A percentile compares a stretch with the other conserved stretches of the same genome.
These are phyloP conservation scores for Aphanocladium album DNA, from an alignment of 2,329 filamentous ascomycete genomes.

Conservation along the genomic window DNA sequence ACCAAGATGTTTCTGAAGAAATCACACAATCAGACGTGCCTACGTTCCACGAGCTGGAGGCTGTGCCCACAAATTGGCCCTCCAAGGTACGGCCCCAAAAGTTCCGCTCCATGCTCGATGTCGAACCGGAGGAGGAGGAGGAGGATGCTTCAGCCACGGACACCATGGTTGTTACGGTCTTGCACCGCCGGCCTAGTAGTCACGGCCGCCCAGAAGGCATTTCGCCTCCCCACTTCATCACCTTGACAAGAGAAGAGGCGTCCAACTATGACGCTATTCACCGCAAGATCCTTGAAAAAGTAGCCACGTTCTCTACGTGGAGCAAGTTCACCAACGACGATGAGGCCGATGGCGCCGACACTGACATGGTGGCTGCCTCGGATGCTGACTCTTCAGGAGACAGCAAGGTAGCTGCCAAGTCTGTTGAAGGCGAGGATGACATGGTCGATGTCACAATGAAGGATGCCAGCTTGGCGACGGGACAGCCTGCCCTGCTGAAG, in stretches of 20 bases:
- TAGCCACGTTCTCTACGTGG: constrained; percentile 71
- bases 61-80: constrained; percentile 72
- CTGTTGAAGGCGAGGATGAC: constrained; percentile 82
- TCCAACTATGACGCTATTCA: constrained; percentile 64
- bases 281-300: constrained; percentile 71
- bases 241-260: constrained; percentile 68
- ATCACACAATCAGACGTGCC: constrained; percentile 63
- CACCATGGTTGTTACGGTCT: constrained; percentile 63
- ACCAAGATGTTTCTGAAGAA: constrained; percentile 61
- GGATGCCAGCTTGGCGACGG: constrained; percentile 37
- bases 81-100: constrained; percentile 43
- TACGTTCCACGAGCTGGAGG: constrained; percentile 72
- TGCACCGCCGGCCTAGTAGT: constrained; percentile 49
- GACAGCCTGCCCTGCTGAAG: constrained; percentile 32
- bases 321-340: constrained; percentile 50
- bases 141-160: constrained; percentile 61
- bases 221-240: constrained; percentile 63
- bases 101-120: constrained; percentile 47
- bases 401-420: constrained; percentile 67
- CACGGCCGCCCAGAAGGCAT: constrained; percentile 27
- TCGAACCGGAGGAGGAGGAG: constrained; percentile 41
- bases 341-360: constrained; percentile 56
- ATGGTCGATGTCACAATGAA: constrained; percentile 88
- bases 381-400: constrained; percentile 64
- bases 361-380: constrained; percentile 59